These are phyloP conservation scores for Sporothrix sp. DNA, from an alignment of 2,329 filamentous ascomycete species.

Conservation along the genomic window DNA sequence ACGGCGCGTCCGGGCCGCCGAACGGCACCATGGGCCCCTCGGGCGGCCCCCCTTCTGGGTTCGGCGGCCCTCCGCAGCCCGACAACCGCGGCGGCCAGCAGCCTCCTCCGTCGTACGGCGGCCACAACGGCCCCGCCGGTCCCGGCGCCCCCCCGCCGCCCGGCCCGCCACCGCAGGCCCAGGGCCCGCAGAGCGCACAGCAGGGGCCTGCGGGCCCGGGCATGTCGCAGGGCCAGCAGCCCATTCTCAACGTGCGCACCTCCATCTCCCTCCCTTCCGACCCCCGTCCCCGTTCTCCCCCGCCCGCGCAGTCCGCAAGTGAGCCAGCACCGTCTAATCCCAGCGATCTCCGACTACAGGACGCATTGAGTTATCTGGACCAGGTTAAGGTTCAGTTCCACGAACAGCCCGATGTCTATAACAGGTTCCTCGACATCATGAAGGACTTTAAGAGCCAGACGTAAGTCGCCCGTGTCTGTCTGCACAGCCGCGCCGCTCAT, in stretches of 20 bases:
- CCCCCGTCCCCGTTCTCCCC: neutral
- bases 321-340: neutral
- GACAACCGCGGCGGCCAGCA: slow-evolving; percentile 55
- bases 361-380: slow-evolving; percentile 88
- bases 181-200: neutral
- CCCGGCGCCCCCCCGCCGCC: neutral
- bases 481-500: neutral
- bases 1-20: slow-evolving; percentile 34
- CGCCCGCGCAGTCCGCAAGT: too few species aligned
- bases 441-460: slow-evolving; percentile 99
- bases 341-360: slow-evolving; percentile 26
- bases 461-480: slow-evolving; percentile 38
- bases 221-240: slow-evolving; percentile 70
- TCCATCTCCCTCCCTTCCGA: too few species aligned
- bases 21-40: slow-evolving; percentile 47
- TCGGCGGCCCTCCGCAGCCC: slow-evolving; percentile 58
- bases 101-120: slow-evolving; percentile 39
- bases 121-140: slow-evolving; percentile 28
- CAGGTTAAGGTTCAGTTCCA: slow-evolving; percentile 98
- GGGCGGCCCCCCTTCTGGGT: slow-evolving; percentile 53
- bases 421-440: slow-evolving; percentile 96
- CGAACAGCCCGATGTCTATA: slow-evolving; percentile 95
- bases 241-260: slow-evolving; percentile 60
- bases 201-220: slow-evolving; percentile 34
- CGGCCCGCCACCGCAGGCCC: neutral